A percentile compares a stretch with the other conserved stretches of the same genome.
phyloP scores from a whole-genome alignment of 2,329 filamentous ascomycete species.

The Fusarium sp. region DNA sequence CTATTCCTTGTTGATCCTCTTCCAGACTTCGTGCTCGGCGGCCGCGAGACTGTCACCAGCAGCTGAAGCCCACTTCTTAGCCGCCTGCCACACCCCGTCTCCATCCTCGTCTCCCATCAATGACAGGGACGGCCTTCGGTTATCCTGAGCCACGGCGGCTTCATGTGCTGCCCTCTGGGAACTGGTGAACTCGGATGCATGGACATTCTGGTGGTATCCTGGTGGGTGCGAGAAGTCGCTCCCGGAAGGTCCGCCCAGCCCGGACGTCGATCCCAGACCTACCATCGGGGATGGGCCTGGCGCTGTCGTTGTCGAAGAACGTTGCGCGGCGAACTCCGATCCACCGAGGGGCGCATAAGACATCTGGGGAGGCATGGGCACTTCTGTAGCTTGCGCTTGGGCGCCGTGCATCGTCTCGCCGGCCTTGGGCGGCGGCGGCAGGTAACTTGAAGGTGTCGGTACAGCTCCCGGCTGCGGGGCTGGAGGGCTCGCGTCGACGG shows the following conservation, averaged over 20 bases:
- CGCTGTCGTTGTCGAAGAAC: conserved; percentile 58
- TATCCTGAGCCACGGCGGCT: conserved; percentile 46
- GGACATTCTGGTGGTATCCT: conserved; percentile 68
- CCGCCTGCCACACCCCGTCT: conserved; percentile 66
- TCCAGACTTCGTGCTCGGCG: conserved; percentile 73
- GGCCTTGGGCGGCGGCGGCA: conserved; percentile 66
- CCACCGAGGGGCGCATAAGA: conserved; percentile 60
- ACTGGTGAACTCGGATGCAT: conserved; percentile 64
- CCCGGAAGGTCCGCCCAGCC: conserved; percentile 43
- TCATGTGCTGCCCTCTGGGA: conserved; percentile 59
- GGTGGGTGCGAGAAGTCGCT: conserved; percentile 59
- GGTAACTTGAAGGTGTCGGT: conserved; percentile 55
- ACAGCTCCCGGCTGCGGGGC: conserved; percentile 69
- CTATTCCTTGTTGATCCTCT: conserved; percentile 70
- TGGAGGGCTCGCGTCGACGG: conserved; percentile 57
- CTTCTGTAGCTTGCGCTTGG: conserved; percentile 51
- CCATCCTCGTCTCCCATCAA: conserved; percentile 49
- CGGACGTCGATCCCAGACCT: conserved; percentile 42
- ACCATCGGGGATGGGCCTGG: conserved; percentile 44
- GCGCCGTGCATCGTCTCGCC: conserved; percentile 58
- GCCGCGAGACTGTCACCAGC: conserved; percentile 69
- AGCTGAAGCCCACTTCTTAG: conserved; percentile 68
- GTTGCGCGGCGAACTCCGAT: conserved; percentile 57
- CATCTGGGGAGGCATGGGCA: conserved; percentile 63
- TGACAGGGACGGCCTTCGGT: conserved; percentile 33